phyloP scores from a whole-genome alignment of 495 filamentous ascomycete species.

The Viridothelium virens region DNA sequence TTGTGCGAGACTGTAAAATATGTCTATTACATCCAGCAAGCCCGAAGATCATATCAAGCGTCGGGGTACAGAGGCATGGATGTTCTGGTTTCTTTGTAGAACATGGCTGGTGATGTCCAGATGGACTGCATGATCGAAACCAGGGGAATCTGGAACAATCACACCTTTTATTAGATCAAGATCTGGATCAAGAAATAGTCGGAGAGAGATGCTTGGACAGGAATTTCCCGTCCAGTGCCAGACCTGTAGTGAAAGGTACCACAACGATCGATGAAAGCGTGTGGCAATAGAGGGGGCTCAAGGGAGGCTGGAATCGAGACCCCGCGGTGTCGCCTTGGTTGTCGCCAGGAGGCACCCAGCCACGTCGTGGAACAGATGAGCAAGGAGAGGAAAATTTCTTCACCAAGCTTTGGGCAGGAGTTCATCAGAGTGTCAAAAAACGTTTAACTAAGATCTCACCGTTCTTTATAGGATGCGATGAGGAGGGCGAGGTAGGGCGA shows the following conservation, averaged over 20 bases:
- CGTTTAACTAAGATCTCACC: not conserved
- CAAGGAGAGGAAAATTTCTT: not conserved
- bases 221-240: not conserved
- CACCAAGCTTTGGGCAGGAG: not conserved
- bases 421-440: not conserved
- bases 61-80: not conserved
- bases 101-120: not conserved
- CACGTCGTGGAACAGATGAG: not conserved
- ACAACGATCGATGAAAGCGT: constrained; percentile 1
- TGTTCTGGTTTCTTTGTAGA: not conserved
- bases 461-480: not conserved
- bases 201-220: not conserved
- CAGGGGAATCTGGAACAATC: not conserved
- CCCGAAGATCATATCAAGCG: not conserved
- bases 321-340: not conserved
- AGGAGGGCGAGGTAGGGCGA: not conserved
- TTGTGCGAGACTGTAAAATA: not conserved
- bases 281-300: not conserved
- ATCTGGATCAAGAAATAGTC: not conserved
- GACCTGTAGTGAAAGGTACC: not conserved
- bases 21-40: not conserved
- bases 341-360: not conserved
- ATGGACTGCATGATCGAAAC: constrained; percentile 1
- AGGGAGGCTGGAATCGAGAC: not conserved
- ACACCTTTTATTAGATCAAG: constrained; percentile 1